Evolutionary conservation across 1,284 basidiomycete species (phyloP), one percentile per base, ranked within the genome.

Genomic region (Ceratobasidium sp.): DNA sequence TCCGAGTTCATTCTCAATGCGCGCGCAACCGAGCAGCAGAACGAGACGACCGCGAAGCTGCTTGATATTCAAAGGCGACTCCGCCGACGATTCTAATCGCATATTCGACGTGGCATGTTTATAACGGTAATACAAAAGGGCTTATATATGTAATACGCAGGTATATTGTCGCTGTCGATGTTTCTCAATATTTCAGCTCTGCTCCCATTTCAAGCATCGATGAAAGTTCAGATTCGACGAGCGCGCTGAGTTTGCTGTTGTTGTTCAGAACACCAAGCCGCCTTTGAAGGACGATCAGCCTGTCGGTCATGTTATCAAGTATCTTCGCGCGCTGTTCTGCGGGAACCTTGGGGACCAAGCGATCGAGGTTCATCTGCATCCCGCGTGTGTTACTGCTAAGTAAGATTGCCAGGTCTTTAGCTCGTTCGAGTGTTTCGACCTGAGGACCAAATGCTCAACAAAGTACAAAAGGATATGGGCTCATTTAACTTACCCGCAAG

Each of bases 11-110:
- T 76, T 14, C 44, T 72, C 32, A 28, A 52, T n/a, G 54, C 75
- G 28, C 62, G 70, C 21, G 55, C 62, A 28, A 43, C 49, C 38
- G 66, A 54, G 32, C 61, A 67, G 28, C 55, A 74, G 41, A 71
- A 75, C 28, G 66, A 55, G 26, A 74, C 69, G 28, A 74, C 69
- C 41, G 30, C 43, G 43, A 44, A 50, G 41, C 43, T 76, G 41
- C 47, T 61, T 18, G 75, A 76, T 35, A 75, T 76, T 18, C 75
- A 76, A 55, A 50, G 64, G 9, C 64, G 64, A 16, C 64, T 67
- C 35, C 64, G 64, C 32, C 49, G 64, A 55, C 64, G 50, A 23
- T 67, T 67, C 41, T 67, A 32, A 57, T 50, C n/a, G n/a, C n/a
- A n/a, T 54, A 8, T 57, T 6, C 54, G n/a, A 4, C 3, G 4